Percentiles rank a stretch among this genome's conserved stretches.
phyloP scores from a whole-genome alignment of 2,329 filamentous ascomycete genomes.

The Fusarium siculi region DNA sequence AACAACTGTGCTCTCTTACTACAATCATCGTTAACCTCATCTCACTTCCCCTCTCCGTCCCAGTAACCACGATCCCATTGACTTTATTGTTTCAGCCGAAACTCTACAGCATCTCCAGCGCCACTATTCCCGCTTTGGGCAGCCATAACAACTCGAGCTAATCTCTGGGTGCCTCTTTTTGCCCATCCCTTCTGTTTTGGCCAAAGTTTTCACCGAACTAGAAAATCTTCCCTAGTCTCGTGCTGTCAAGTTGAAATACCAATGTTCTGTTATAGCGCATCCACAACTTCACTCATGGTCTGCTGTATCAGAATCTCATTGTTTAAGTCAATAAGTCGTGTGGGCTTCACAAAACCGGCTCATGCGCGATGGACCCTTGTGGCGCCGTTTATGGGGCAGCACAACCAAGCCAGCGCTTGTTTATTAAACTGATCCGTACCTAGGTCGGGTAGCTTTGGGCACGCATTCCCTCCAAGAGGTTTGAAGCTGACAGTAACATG shows the following conservation, averaged over 20 bases:
- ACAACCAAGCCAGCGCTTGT: slow-evolving; percentile 1
- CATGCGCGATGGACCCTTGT: slow-evolving; percentile 34
- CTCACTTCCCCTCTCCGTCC: background rate
- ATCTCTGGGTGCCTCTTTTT: background rate
- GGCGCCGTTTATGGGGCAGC: slow-evolving; percentile 34
- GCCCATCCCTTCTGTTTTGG: slow-evolving; percentile 21
- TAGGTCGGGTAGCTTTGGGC: background rate
- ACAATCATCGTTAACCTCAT: slow-evolving; percentile 22
- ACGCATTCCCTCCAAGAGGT: background rate
- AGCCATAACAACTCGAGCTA: slow-evolving; percentile 13
- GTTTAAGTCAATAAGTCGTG: slow-evolving; percentile 1
- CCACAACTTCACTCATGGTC: background rate
- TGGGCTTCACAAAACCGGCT: slow-evolving; percentile 37
- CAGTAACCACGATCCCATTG: background rate
- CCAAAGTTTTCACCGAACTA: slow-evolving; percentile 5
- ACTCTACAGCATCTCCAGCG: background rate
- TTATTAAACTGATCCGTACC: background rate
- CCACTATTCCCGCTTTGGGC: slow-evolving; percentile 16
- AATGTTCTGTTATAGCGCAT: background rate
- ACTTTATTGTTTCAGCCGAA: slow-evolving; percentile 2
- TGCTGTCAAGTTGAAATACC: background rate
- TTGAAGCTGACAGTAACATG: slow-evolving; percentile 1
- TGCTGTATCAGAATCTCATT: slow-evolving; percentile 2
- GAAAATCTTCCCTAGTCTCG: slow-evolving; percentile 8
- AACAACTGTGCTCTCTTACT: slow-evolving; percentile 1